These are phyloP conservation scores for Fusarium armeniacum DNA, from an alignment of 2,329 filamentous ascomycete species.

Conservation along the genomic window DNA sequence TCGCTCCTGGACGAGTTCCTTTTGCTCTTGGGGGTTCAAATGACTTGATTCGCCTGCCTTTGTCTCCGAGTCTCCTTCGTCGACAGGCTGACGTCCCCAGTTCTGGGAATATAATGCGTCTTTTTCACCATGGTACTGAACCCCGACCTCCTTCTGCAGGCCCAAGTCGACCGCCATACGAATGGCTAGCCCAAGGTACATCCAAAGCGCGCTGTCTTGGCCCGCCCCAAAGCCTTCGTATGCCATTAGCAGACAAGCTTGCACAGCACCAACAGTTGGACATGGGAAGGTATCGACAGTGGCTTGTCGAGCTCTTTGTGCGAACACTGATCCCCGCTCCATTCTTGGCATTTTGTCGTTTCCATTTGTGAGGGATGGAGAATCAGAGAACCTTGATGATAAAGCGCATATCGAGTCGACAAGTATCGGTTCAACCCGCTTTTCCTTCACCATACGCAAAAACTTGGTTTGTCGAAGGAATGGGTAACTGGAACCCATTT, in stretches of 20 bases:
- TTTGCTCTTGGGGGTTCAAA: constrained; percentile 66
- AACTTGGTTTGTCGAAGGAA: constrained; percentile 83
- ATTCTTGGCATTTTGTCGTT: constrained; percentile 67
- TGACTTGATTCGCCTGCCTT: constrained; percentile 60
- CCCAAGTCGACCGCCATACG: constrained; percentile 85
- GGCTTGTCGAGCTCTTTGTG: constrained; percentile 84
- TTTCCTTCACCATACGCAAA: constrained; percentile 81
- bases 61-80: constrained; percentile 57
- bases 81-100: constrained; percentile 56
- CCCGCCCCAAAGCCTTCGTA: constrained; percentile 92
- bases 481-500: constrained; percentile 88
- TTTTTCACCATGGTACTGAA: constrained; percentile 71
- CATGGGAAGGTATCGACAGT: constrained; percentile 87
- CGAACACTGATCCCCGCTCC: constrained; percentile 82
- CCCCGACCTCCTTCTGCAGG: constrained; percentile 83
- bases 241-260: constrained; percentile 85
- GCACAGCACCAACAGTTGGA: constrained; percentile 85
- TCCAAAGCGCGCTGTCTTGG: constrained; percentile 91
- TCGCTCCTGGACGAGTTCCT: constrained; percentile 81
- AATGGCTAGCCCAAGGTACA: constrained; percentile 91
- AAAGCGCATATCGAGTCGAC: constrained; percentile 89
- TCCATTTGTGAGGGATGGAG: constrained; percentile 62
- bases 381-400: constrained; percentile 82
- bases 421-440: constrained; percentile 84
- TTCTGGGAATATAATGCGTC: constrained; percentile 64